Evolutionary conservation across 108 stramenopile species (phyloP).

Genomic region (Nitzschia sp.): DNA sequence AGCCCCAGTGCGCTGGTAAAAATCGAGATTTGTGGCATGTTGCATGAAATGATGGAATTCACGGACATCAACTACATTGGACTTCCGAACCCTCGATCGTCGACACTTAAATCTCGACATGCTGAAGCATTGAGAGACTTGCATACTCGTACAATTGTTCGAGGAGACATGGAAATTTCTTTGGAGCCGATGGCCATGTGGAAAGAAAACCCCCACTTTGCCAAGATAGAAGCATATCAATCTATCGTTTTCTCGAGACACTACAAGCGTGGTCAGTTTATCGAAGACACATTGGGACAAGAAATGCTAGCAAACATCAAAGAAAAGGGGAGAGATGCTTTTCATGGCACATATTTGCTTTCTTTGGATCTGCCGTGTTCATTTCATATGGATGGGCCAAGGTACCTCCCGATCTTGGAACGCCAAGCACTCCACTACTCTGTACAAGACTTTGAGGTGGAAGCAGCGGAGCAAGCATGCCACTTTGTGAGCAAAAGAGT

Average conservation of each 20-base stretch:
- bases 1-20: not conserved
- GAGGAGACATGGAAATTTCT: not conserved
- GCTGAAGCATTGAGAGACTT: not conserved
- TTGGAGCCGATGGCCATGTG: slow-evolving; percentile 9
- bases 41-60: not conserved
- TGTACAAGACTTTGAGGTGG: not conserved
- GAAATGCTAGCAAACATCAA: not conserved
- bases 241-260: not conserved
- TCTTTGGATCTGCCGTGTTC: not conserved
- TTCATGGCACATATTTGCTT: not conserved
- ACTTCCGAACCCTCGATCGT: not conserved
- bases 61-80: slow-evolving; percentile 2
- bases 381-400: slow-evolving; percentile 10
- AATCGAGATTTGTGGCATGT: not conserved
- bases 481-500: not conserved
- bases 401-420: slow-evolving; percentile 1
- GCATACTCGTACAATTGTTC: not conserved
- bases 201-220: slow-evolving; percentile 17
- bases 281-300: slow-evolving; percentile 13
- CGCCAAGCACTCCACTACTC: not conserved
- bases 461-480: not conserved
- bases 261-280: slow-evolving; percentile 10
- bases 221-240: not conserved
- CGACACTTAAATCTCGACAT: not conserved
- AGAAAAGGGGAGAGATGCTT: not conserved